Percentiles rank a stretch among this genome's conserved stretches.
Conservation (phyloP, 805 yeast genomes). For the Yarrowia sp. region DNA sequence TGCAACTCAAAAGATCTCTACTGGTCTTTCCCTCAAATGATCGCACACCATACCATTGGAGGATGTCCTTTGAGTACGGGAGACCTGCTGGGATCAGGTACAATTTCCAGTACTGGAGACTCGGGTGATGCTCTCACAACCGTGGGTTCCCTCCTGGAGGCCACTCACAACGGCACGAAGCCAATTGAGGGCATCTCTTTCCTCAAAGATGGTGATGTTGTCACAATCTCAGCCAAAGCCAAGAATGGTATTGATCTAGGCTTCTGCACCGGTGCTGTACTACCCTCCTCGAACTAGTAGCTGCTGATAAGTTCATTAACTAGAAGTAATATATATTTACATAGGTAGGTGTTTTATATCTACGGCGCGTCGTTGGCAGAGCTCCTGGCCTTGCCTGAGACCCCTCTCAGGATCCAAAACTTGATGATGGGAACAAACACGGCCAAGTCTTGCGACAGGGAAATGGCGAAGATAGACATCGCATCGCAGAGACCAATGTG, state of each 20-base stretch:
- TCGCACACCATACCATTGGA: constrained; percentile 46
- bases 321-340: not conserved
- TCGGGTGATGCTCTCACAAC: constrained; percentile 39
- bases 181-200: constrained; percentile 13
- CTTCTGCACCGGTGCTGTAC: constrained; percentile 15
- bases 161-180: constrained; percentile 42
- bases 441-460: constrained; percentile 41
- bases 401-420: constrained; percentile 17
- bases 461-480: constrained; percentile 40
- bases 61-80: constrained; percentile 45
- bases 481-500: constrained; percentile 42
- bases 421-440: constrained; percentile 35
- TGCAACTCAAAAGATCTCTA: constrained; percentile 42
- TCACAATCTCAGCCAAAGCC: constrained; percentile 27
- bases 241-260: constrained; percentile 14
- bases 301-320: not conserved
- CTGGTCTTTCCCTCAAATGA: constrained; percentile 46
- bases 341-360: not conserved
- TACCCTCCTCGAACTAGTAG: not conserved
- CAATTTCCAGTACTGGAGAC: constrained; percentile 42
- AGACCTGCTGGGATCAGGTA: constrained; percentile 46
- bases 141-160: constrained; percentile 44
- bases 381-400: not conserved
- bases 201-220: constrained; percentile 18
- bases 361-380: no score